Evolutionary conservation across 768 basidiomycete species (phyloP), one percentile per base, ranked within the genome.

Genomic region (Amanita rubescens): DNA sequence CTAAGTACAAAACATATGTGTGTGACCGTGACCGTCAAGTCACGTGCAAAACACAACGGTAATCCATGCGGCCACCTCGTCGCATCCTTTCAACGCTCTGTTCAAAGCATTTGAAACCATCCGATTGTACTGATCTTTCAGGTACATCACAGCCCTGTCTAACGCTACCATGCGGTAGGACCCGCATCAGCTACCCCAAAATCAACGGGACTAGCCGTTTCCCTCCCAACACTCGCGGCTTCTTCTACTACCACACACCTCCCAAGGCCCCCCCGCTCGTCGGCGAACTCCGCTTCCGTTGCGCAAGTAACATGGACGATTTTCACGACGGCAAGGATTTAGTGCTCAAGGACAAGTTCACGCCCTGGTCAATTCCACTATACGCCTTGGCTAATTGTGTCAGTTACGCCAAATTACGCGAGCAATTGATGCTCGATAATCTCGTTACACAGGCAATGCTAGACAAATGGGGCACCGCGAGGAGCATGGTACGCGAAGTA

Each of bases 221-320:
- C n/a, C n/a, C n/a, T n/a, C n/a, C n/a, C n/a, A n/a, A n/a, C n/a
- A n/a, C n/a, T n/a, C n/a, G n/a, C n/a, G 57, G 57, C 12, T 58
- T 58, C 38, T 35, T 58, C 5, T 55, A 58, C 34, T 58, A 58
- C 30, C 19, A 55, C 35, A 14, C 14, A n/a, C 49, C 48, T 3
- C 34, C 19, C 1, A 46, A 46, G 15, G 49, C 55, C 4, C 57
- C 57, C 10, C 46, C 43, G 8, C 44, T 51, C 17, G 54, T 43
- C 19, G 54, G 44, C 2, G 47, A 55, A 35, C 14, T 58, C 15
- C 57, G 57, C 8, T 58, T 58, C 42, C 54, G 57, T 7, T 11
- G 51, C 11, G 43, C 57, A n/a, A 17, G 3, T 9, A 20, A 30
- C 22, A 22, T 20, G n/a, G 14, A 34, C 3, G 11, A 17, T 8